A percentile compares a stretch with the other conserved stretches of the same genome.
phyloP scores from a whole-genome alignment of 1,139 yeast species.

The Geotrichum carabidarum region DNA sequence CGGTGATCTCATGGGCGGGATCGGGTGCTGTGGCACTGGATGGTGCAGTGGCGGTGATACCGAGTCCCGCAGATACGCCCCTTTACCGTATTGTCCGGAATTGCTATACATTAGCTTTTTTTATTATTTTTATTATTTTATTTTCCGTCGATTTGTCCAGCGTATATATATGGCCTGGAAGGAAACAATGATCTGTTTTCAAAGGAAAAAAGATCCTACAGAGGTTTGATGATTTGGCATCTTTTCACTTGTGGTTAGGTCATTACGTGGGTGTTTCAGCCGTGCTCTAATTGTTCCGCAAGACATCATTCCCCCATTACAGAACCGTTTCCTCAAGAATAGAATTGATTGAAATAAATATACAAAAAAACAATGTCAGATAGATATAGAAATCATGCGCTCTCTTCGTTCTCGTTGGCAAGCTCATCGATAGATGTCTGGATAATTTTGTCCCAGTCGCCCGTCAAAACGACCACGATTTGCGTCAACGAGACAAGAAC shows the following conservation, averaged over 20 bases:
- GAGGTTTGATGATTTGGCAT: slow-evolving; percentile 11
- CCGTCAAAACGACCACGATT: slow-evolving; percentile 11
- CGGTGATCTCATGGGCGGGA: slow-evolving; percentile 39
- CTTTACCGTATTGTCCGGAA: slow-evolving; percentile 3
- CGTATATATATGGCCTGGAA: not conserved
- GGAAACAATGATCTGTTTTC: not conserved
- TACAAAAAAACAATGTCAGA: not conserved
- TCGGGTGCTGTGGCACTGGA: slow-evolving; percentile 46
- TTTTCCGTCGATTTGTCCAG: too few relatives aligned
- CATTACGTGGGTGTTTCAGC: not conserved
- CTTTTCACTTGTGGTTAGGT: not conserved
- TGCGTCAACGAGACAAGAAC: slow-evolving; percentile 18
- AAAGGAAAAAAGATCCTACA: not conserved
- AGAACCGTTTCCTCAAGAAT: not conserved
- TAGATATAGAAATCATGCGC: not conserved
- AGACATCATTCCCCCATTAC: too few relatives aligned
- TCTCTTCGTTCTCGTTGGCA: slow-evolving; percentile 1
- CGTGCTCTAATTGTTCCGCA: not conserved
- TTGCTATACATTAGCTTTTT: not conserved
- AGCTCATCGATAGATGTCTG: slow-evolving; percentile 16
- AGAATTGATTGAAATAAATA: not conserved
- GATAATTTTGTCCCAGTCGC: slow-evolving; percentile 19
- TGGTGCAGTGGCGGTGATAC: slow-evolving; percentile 43
- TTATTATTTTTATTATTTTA: too few relatives aligned
- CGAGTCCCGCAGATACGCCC: slow-evolving; percentile 8